Evolutionary conservation across 345 rosid genomes (phyloP), one percentile per base, ranked within the genome.

Genomic region (Camelina neglecta): DNA sequence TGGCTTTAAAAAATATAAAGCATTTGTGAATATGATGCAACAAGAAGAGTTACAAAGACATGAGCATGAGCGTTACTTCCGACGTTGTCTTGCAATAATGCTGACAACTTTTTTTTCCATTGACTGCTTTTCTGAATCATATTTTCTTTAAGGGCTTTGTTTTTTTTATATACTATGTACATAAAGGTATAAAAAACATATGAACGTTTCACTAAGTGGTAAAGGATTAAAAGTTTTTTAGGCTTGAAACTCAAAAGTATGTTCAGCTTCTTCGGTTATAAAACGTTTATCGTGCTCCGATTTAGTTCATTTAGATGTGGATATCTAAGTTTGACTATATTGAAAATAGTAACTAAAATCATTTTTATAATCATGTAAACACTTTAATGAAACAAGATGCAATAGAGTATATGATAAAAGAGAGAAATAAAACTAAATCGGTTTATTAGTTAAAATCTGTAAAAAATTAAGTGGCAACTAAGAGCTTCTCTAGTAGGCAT

Each of bases 1-100:
- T 38, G 9, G 36, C 12, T 6, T n/a, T 2, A 24, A 16, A 24
- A 74, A 13, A 18, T 5, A 21, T 1, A 24, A 11, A 51, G 36
- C 47, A 39, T 61, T 35, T 45, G 57, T 56, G 62, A 53, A 56
- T 68, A 11, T 21, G 72, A 56, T 67, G 60, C 61, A 75, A 67
- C 56, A 48, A 67, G 67, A 75, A 68, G 69, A 75, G 64, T 68
- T 67, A 20, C 29, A 21, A 29, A 69, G 49, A 63, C 80, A 70
- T 57, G 58, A 61, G 75, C 80, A 69, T 63, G 80, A 76, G 71
- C 75, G 71, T 76, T 76, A 76, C 71, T 74, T 65, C 18, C 72
- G 21, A 73, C 47, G 51, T 73, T 73, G 39, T 64, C 71, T 53
- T 62, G 59, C 65, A 69, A 69, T 54, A 53, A 69, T 76, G 75